Base-by-base conservation (phyloP, 2,329 filamentous ascomycete species). In the Talaromyces marneffei region DNA sequence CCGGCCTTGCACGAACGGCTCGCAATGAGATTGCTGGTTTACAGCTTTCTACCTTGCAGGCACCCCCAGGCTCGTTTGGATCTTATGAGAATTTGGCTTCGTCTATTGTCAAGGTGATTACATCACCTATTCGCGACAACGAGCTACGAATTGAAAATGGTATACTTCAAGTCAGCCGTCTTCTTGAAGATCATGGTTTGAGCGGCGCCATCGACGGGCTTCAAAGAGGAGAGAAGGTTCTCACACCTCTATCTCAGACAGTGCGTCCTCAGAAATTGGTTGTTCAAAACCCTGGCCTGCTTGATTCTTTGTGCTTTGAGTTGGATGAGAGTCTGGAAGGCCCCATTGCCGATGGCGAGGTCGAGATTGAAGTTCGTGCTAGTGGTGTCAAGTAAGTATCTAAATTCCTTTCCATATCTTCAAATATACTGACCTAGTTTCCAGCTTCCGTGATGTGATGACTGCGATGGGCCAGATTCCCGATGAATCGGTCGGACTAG, bases 1-100 rank as follows among this genome's bases (percentile, higher is more conserved):
- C 54, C 14, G 60, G 60, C n/a, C 33, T 62, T 25, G 60, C 60
- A 29, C 40, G 60, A 14, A 52, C 42, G 4, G 42, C 48, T 25
- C 60, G 60, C 10, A 50, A 50, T 10, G 60, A 62, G 46, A 39
- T 57, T 16, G 29, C 54, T 23, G 48, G 33, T 14, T 52, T 37
- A 33, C 33, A 44, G 20, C 37, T 55, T 48, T 39, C 14, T 64
- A 76, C n/a, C 74, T 71, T 2, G 80, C 54, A 52, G 18, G 14
- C 16, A 44, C 7, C 31, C 6, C 4, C 33, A 2, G 12, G 4
- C 20, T 25, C 42, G 5, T 25, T 25, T 16, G 12, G 12, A 8
- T 25, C 20, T 27, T 8, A 25, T 27, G 23, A 25, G 5, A 14
- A 27, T 2, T 16, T 25, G 5, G 20, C 42, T 4, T 16, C 23